Percentiles rank a stretch among this genome's conserved stretches.
phyloP scores from a whole-genome alignment of 2,329 filamentous ascomycete genomes.

The Ophidiomyces ophidiicola region DNA sequence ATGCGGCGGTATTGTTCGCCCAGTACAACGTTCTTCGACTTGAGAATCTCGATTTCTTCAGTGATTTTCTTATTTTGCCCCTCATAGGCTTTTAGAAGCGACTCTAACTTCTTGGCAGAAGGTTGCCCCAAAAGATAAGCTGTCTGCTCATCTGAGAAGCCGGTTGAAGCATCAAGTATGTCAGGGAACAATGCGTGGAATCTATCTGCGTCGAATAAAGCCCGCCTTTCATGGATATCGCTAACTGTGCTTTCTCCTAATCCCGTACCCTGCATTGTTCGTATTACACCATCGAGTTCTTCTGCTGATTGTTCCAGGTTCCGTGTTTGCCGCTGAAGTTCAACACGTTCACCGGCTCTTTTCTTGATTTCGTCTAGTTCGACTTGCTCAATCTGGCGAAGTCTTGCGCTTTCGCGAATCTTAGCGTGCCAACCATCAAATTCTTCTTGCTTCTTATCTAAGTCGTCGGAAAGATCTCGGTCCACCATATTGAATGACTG shows the following conservation, averaged over 20 bases:
- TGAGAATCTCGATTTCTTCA: constrained; percentile 56
- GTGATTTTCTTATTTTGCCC: constrained; percentile 55
- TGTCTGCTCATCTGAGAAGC: constrained; percentile 30
- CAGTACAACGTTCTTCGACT: constrained; percentile 67
- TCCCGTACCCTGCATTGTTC: constrained; percentile 36
- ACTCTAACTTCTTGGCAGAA: constrained; percentile 48
- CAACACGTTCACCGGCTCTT: constrained; percentile 52
- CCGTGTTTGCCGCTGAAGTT: constrained; percentile 54
- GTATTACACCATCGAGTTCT: constrained; percentile 50
- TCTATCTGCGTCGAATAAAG: constrained; percentile 26
- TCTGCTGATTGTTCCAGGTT: constrained; percentile 67
- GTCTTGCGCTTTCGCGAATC: constrained; percentile 66
- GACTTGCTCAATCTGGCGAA: constrained; percentile 64
- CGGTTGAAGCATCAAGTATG: constrained; percentile 19
- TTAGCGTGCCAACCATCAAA: constrained; percentile 72
- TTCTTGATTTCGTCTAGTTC: constrained; percentile 58
- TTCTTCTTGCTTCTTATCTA: constrained; percentile 69
- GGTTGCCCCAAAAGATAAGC: constrained; percentile 44
- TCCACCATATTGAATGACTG: constrained; percentile 70
- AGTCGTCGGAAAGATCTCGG: constrained; percentile 64
- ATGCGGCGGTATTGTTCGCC: constrained; percentile 82
- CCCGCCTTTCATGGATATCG: constrained; percentile 38
- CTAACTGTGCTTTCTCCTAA: constrained; percentile 34
- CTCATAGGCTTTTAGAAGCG: constrained; percentile 58
- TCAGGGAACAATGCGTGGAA: constrained; percentile 33